These are phyloP conservation scores for Beauveria sp. DNA, from an alignment of 2,329 filamentous ascomycete species.

Conservation along the genomic window DNA sequence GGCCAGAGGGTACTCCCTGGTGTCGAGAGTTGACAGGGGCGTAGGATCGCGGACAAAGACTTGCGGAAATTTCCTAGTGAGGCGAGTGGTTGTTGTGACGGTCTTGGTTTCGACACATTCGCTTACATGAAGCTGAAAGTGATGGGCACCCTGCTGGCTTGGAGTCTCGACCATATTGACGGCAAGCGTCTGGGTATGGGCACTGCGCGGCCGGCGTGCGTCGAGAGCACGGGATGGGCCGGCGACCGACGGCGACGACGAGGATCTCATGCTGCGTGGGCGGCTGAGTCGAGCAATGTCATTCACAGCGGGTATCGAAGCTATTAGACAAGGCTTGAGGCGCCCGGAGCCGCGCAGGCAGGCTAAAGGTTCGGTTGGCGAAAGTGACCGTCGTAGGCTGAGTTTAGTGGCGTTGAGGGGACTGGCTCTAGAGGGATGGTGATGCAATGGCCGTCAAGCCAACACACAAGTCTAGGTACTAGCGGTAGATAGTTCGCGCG, in stretches of 20 bases:
- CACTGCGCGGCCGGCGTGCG: slow-evolving; percentile 25
- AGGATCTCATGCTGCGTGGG: slow-evolving; percentile 27
- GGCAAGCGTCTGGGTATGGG: slow-evolving; percentile 35
- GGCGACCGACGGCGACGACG: slow-evolving; percentile 21
- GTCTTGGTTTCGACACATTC: slow-evolving; percentile 63
- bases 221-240: slow-evolving; percentile 29
- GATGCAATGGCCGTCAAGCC: background rate
- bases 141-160: slow-evolving; percentile 26
- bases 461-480: background rate
- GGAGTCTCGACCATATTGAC: slow-evolving; percentile 40
- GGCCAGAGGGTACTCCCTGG: slow-evolving; percentile 85
- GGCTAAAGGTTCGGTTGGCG: background rate
- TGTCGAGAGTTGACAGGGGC: slow-evolving; percentile 64
- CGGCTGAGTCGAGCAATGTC: background rate
- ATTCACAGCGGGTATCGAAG: background rate
- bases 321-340: background rate
- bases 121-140: slow-evolving; percentile 49
- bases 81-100: slow-evolving; percentile 88
- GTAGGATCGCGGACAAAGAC: slow-evolving; percentile 68
- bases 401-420: background rate
- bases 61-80: slow-evolving; percentile 77
- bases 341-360: background rate
- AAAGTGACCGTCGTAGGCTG: background rate
- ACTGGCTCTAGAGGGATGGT: background rate
- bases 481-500: background rate